A percentile compares a stretch with the other conserved stretches of the same genome.
phyloP scores from a whole-genome alignment of 441 rosid genomes.

The Populus hybrid region DNA sequence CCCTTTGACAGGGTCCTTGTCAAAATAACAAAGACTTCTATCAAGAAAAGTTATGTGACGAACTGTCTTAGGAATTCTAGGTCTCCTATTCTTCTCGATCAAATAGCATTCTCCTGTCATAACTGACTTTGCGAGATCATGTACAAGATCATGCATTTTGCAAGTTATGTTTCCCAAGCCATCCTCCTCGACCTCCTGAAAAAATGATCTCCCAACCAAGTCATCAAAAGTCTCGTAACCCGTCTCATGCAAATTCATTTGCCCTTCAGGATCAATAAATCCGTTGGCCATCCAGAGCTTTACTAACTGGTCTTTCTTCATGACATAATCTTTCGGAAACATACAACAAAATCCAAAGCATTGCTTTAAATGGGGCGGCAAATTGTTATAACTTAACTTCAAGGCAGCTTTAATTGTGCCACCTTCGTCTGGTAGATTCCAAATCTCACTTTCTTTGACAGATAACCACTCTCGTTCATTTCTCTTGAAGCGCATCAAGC shows the following conservation, averaged over 20 bases:
- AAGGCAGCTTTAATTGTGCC: not conserved
- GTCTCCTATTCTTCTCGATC: not conserved
- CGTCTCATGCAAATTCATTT: conserved; percentile 9
- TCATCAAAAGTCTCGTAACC: conserved; percentile 5
- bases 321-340: too few relatives aligned
- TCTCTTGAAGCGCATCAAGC: conserved; percentile 8
- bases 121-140: conserved; percentile 5
- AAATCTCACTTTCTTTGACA: conserved; percentile 4
- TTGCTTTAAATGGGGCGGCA: not conserved
- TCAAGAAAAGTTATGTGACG: not conserved
- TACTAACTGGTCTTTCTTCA: too few relatives aligned
- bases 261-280: not conserved
- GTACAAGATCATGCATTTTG: conserved; percentile 14
- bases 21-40: not conserved
- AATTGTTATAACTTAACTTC: not conserved
- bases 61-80: not conserved
- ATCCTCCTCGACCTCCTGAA: not conserved
- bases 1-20: not conserved
- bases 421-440: conserved; percentile 9
- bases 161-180: not conserved
- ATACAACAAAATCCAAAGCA: too few relatives aligned
- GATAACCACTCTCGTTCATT: conserved; percentile 5
- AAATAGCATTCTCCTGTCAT: not conserved
- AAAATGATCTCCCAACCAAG: conserved; percentile 14
- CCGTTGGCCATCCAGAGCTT: not conserved